A percentile compares a stretch with the other conserved stretches of the same genome.
Conservation (phyloP, 1,284 basidiomycete genomes). For the Lignosus rhinocerotis region DNA sequence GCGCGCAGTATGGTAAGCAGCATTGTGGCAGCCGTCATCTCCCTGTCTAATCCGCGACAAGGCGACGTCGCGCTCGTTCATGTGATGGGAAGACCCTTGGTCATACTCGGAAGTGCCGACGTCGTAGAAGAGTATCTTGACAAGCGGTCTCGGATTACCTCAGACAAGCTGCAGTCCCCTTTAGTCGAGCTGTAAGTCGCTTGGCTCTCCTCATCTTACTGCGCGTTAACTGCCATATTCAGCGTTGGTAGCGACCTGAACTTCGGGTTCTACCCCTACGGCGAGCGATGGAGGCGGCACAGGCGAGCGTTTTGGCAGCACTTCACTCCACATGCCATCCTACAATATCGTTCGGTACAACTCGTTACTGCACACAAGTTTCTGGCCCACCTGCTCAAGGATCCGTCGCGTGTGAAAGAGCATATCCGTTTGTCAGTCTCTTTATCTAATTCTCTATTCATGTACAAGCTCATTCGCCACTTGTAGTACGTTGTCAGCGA, state of each 20-base stretch:
- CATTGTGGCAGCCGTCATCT: background rate
- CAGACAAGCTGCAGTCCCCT: slow-evolving; percentile 1
- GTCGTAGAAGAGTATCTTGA: slow-evolving; percentile 13
- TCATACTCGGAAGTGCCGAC: slow-evolving; percentile 14
- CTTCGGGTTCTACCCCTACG: slow-evolving; percentile 23
- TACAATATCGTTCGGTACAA: slow-evolving; percentile 2
- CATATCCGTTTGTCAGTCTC: slow-evolving; percentile 16
- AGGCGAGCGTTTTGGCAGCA: slow-evolving; percentile 25
- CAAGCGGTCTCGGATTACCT: slow-evolving; percentile 8
- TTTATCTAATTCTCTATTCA: background rate
- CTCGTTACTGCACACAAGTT: background rate
- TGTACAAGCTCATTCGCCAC: background rate
- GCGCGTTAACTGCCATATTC: too few relatives aligned
- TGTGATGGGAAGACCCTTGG: background rate
- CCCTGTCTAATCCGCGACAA: background rate
- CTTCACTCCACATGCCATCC: slow-evolving; percentile 4
- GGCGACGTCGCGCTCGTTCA: slow-evolving; percentile 10
- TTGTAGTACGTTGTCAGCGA: slow-evolving; percentile 7
- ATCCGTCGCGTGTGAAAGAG: background rate
- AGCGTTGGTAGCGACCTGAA: slow-evolving; percentile 10
- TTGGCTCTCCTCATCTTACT: too few relatives aligned
- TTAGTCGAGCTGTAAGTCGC: slow-evolving; percentile 2
- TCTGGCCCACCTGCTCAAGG: background rate
- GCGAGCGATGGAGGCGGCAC: slow-evolving; percentile 22
- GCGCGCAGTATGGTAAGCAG: slow-evolving; percentile 4